Percentiles rank a stretch among this genome's conserved stretches.
These are phyloP conservation scores for Phialophora expanda DNA, from an alignment of 2,329 filamentous ascomycete genomes.

Conservation along the genomic window DNA sequence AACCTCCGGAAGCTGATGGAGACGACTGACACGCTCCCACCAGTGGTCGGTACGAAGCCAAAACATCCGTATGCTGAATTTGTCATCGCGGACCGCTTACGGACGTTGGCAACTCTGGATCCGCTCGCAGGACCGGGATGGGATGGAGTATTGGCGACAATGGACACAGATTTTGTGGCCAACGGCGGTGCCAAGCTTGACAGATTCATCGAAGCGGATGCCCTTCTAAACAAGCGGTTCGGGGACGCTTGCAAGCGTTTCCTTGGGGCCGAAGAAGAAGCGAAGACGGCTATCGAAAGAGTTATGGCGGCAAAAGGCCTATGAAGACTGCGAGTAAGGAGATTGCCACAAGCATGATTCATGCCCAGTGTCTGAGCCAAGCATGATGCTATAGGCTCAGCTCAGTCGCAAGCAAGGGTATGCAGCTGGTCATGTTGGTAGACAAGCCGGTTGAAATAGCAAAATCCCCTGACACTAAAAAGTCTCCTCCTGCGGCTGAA, in stretches of 20 bases:
- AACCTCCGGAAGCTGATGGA: constrained; percentile 13
- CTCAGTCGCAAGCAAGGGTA: not conserved
- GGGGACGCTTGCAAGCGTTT: not conserved
- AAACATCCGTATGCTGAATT: not conserved
- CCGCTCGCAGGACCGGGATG: not conserved
- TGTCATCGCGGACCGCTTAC: not conserved
- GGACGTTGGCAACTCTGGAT: not conserved
- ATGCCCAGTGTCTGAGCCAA: not conserved
- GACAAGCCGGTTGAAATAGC: not conserved
- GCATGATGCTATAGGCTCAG: not conserved
- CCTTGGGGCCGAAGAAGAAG: not conserved
- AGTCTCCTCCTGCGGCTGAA: not conserved
- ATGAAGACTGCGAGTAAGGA: not conserved
- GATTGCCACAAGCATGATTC: not conserved
- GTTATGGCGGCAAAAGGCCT: not conserved
- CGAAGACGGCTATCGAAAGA: not conserved
- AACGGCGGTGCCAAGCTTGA: not conserved
- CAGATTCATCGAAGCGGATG: not conserved
- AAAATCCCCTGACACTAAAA: too few relatives aligned
- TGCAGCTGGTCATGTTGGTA: not conserved
- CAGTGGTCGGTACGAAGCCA: not conserved
- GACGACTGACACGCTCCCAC: not conserved
- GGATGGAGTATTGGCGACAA: constrained; percentile 1
- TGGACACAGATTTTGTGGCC: not conserved
- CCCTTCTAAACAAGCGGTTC: not conserved